Evolutionary conservation across 2,329 filamentous ascomycete genomes (phyloP).

Genomic region (Colletotrichum australisinense): DNA sequence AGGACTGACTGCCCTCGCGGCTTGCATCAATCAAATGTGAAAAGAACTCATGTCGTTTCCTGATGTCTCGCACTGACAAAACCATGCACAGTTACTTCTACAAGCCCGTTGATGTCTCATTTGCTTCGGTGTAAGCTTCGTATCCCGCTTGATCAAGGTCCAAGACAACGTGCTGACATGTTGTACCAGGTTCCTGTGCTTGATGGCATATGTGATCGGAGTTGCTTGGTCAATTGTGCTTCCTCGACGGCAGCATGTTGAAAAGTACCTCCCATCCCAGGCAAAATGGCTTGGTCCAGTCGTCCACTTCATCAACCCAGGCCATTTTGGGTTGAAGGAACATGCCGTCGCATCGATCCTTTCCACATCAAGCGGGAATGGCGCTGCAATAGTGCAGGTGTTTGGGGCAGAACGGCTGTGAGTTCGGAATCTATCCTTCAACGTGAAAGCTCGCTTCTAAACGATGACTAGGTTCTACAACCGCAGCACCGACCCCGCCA

Average conservation of each 20-base stretch:
- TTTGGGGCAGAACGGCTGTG: constrained; percentile 31
- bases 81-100: constrained; percentile 27
- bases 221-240: constrained; percentile 31
- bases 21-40: constrained; percentile 33
- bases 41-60: too few species aligned
- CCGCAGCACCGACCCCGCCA: constrained; percentile 27
- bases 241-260: constrained; percentile 30
- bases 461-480: constrained; percentile 16
- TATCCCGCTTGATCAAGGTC: rapidly evolving
- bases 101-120: constrained; percentile 31
- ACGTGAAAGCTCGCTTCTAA: too few species aligned
- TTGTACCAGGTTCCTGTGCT: constrained; percentile 2
- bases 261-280: constrained; percentile 29
- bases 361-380: constrained; percentile 31
- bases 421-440: background rate
- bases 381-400: constrained; percentile 30
- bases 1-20: constrained; percentile 31
- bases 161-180: rapidly evolving
- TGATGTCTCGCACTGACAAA: background rate
- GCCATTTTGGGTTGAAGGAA: constrained; percentile 32
- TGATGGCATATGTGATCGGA: constrained; percentile 34
- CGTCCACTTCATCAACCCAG: constrained; percentile 33
- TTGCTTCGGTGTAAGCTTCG: constrained; percentile 19
- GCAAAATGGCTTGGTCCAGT: constrained; percentile 31
- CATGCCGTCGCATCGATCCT: constrained; percentile 33